Base-by-base conservation (phyloP, 2,329 filamentous ascomycete species). In the Dendrostoma leiphaemia region DNA sequence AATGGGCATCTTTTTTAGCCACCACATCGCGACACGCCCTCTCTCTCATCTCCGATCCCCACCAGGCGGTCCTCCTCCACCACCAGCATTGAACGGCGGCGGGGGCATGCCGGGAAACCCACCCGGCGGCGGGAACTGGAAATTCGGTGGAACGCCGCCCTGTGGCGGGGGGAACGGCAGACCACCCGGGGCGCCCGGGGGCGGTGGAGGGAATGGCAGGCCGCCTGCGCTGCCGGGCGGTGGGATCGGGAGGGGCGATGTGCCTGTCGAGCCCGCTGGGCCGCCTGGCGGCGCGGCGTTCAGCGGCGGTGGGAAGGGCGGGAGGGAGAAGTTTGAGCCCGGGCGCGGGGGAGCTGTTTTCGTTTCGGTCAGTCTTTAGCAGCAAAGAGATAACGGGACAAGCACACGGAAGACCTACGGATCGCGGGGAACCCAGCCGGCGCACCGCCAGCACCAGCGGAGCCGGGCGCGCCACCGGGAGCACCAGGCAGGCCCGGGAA, bases 141-240 rank as follows among this genome's bases (percentile, higher is more conserved):
- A 81, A 55, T 78, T 77, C 6, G 81, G 78, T 37, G 78, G 77
- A 55, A 79, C 58, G 21, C 64, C 60, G 15, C 54, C 54, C 8
- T 45, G 48, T 1, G 54, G 54, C 3, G 54, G 54, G 9, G 54
- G 54, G 43, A 64, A 64, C 10, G 55, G 64, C 63, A 52, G 62
- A 28, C 61, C 62, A 53, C 53, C 68, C 51, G 53, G 62, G 41
- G 63, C 61, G 13, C 65, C 62, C 29, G 67, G 64, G 29, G 66
- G 69, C 8, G 74, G 75, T 7, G 79, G 78, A 4, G 79, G 80
- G 58, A 83, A 80, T 15, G 79, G 79, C 17, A 79, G 74, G 50
- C 74, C 62, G 19, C 63, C 60, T 1, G 48, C 53, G 46, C 71
- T 68, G 1, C 73, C 67, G 23, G 74, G 72, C 7, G 75, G 62